Base-by-base conservation (phyloP, 1,284 basidiomycete genomes). In the Ceratobasidium sp. region DNA sequence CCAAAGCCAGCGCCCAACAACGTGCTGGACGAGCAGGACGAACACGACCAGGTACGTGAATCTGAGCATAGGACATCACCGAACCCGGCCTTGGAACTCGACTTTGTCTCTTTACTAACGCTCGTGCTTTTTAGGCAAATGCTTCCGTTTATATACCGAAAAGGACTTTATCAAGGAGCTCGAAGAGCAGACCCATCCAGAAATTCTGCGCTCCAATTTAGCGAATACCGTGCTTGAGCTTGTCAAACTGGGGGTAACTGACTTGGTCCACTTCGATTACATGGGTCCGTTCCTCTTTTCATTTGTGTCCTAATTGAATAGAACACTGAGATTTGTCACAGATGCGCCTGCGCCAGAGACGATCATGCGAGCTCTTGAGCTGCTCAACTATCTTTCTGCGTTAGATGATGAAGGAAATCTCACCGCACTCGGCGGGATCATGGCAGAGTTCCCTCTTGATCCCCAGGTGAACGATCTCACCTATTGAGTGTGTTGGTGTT, bases 361-460 rank as follows among this genome's bases (percentile, higher is more conserved):
- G 1, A 88, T 99, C 72, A 98, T 99, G 96, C 91, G 98, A 73
- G 98, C 97, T 2, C 84, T 99, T 64, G 98, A 99, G 82, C 83
- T 98, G 71, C 85, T 99, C 69, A 98, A 98, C 80, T 98, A 92
- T 82, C 86, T 99, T 32, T 89, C 91, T 3, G 97, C 96, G 0
- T 85, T 99, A 74, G 95, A 99, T 79, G 96, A 99, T 78, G 94
- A 98, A 5, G 97, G 98, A 18, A 90, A 95, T 75, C 82, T 99
- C 71, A 99, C 97, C 0, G 83, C 91, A 0, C 83, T 98, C 1
- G 97, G 98, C 14, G 85, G 84, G 57, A 93, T 96, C 75, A 98
- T 99, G 97, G 97, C 97, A 13, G 96, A 98, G 77, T 98, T 99
- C 83, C 97, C 97, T 16, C 86, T 99, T 32, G 98, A 99, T 80